Base-by-base conservation (phyloP, 306 rosid species). In the Dryas alaskensis region DNA sequence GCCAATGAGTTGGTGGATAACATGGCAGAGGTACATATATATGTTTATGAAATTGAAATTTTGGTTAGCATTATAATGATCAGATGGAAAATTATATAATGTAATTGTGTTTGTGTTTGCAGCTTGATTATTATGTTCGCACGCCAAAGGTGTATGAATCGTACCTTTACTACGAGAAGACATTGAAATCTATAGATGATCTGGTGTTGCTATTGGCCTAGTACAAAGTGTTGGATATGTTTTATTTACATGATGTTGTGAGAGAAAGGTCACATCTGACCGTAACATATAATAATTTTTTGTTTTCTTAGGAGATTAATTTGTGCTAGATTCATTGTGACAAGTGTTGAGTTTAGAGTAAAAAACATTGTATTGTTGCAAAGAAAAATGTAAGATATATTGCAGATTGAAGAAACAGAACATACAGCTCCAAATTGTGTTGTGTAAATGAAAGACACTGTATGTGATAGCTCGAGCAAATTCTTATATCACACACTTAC, bases 111-210 rank as follows among this genome's bases (percentile, higher is more conserved):
- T 55, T 10, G 39, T 67, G 64, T 61, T 31, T 52, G 46, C 74
- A 87, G 90, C 59, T 87, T 25, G 90, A 87, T 75, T 75, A 88
- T 27, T 82, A 85, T 72, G 86, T 94, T 57, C 90, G 96, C 11
- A 78, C 97, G 14, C 98, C 97, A 22, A 91, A 91, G 83, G 91
- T 91, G 42, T 94, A 94, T 44, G 98, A 91, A 74, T 94, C 98
- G 0, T 94, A 94, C 76, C 65, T 94, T 53, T 94, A 87, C 85
- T 91, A 91, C 49, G 98, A 91, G 91, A 94, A 86, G 97, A 80
- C 95, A 19, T 66, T 94, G 86, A 91, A 94, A 84, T 91, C 98
- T 43, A 78, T 91, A 42, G 98, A 94, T 79, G 83, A 86, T 39
- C 82, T 94, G 66, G 98, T 94, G 50, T 87, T 89, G 39, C 37